Conservation (phyloP, 192 early-diverging fungal genomes). For the Podila clonocystis region DNA sequence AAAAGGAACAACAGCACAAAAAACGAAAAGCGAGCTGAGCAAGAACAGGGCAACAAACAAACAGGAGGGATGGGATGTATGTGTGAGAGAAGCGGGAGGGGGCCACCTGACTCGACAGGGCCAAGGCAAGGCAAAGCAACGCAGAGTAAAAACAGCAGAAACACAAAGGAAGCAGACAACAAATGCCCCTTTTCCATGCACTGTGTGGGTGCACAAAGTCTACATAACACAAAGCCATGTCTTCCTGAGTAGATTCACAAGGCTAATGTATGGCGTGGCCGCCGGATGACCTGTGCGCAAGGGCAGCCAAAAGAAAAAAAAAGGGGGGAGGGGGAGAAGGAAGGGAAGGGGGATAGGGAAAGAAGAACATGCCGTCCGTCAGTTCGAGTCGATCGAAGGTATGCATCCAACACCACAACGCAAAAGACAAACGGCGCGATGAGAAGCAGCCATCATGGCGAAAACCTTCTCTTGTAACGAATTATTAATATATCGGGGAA, state of each 20-base stretch:
- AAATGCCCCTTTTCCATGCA: too few relatives aligned
- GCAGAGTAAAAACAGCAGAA: too few relatives aligned
- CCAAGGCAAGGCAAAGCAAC: too few relatives aligned
- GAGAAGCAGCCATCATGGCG: too few relatives aligned
- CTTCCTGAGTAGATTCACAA: not conserved
- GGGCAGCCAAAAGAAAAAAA: not conserved
- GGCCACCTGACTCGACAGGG: not conserved
- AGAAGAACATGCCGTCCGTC: too few relatives aligned
- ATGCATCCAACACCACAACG: not conserved
- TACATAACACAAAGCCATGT: not conserved
- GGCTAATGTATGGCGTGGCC: not conserved
- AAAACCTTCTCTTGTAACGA: too few relatives aligned
- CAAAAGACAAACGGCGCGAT: not conserved
- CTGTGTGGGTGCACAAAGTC: too few relatives aligned
- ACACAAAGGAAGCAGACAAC: too few relatives aligned
- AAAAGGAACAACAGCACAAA: not conserved
- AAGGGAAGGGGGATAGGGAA: too few relatives aligned
- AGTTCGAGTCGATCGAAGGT: too few relatives aligned
- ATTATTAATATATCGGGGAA: too few relatives aligned
- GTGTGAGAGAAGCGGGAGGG: not conserved
- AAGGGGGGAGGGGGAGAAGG: not conserved
- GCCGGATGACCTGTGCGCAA: not conserved
- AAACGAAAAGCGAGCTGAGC: not conserved
- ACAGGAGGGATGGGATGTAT: not conserved
- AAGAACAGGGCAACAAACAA: not conserved